phyloP scores from a whole-genome alignment of 108 stramenopile species.

The Nitzschia sp. region DNA sequence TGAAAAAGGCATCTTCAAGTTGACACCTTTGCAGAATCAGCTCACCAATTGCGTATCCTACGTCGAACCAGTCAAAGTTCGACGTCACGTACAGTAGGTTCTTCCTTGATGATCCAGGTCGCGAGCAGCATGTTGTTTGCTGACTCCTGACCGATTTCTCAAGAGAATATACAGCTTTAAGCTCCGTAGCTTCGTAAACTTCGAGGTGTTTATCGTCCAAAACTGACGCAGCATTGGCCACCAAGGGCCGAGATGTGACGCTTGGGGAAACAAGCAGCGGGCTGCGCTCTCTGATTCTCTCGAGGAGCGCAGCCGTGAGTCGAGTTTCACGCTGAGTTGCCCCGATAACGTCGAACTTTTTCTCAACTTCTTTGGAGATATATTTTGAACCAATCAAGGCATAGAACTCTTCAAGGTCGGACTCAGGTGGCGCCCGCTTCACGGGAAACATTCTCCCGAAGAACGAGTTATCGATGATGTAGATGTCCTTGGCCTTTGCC shows the following conservation, averaged over 20 bases:
- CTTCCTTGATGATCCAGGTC: conserved; percentile 19
- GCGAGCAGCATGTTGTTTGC: conserved; percentile 61
- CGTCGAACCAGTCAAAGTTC: conserved; percentile 78
- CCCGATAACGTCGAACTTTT: conserved; percentile 65
- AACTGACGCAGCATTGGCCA: conserved; percentile 48
- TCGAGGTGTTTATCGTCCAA: conserved; percentile 49
- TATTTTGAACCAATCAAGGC: conserved; percentile 58
- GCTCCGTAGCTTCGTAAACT: conserved; percentile 47
- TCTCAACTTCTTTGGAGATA: conserved; percentile 67
- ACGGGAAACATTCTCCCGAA: conserved; percentile 64
- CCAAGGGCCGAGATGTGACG: conserved; percentile 69
- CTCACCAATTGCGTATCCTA: conserved; percentile 69
- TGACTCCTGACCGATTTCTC: conserved; percentile 44
- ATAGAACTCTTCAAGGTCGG: conserved; percentile 76
- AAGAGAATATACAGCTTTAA: conserved; percentile 67
- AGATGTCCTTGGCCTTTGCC: conserved; percentile 70
- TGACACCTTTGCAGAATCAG: conserved; percentile 73
- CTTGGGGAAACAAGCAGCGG: conserved; percentile 73
- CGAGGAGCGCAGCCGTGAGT: conserved; percentile 42
- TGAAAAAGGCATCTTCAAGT: conserved; percentile 77
- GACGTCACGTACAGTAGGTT: conserved; percentile 53
- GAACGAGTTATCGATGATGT: conserved; percentile 80
- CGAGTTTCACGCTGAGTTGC: conserved; percentile 29
- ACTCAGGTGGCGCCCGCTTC: conserved; percentile 66
- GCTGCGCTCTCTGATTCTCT: conserved; percentile 61